phyloP scores from a whole-genome alignment of 495 filamentous ascomycete genomes.

The Neurospora sp. region DNA sequence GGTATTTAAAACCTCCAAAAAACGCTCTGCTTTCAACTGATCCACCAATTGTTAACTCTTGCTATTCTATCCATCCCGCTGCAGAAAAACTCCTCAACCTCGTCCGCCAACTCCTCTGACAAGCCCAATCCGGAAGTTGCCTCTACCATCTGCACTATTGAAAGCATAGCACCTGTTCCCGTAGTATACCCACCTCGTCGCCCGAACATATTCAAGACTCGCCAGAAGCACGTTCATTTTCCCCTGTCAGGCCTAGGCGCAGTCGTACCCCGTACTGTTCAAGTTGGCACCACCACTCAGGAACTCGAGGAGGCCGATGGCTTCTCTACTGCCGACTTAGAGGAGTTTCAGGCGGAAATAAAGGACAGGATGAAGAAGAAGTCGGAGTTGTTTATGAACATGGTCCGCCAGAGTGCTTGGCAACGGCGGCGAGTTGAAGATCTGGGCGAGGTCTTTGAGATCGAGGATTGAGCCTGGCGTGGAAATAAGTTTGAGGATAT shows the following conservation, averaged over 20 bases:
- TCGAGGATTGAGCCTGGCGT: not conserved
- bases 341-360: not conserved
- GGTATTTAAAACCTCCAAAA: rapidly evolving
- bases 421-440: not conserved
- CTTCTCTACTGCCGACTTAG: not conserved
- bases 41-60: too few relatives aligned
- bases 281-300: not conserved
- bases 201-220: not conserved
- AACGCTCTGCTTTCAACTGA: too few relatives aligned
- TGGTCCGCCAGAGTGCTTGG: not conserved
- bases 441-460: not conserved
- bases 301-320: not conserved
- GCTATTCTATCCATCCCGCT: too few relatives aligned
- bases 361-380: not conserved
- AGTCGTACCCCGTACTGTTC: too few relatives aligned
- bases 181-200: too few relatives aligned
- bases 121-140: too few relatives aligned
- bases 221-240: not conserved
- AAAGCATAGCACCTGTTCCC: too few relatives aligned
- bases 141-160: too few relatives aligned
- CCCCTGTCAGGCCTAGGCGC: too few relatives aligned
- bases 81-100: too few relatives aligned
- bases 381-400: not conserved
- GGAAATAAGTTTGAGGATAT: not conserved
- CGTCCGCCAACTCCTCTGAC: too few relatives aligned